Conservation (phyloP, 2,329 filamentous ascomycete species). For the Seiridium cupressi region DNA sequence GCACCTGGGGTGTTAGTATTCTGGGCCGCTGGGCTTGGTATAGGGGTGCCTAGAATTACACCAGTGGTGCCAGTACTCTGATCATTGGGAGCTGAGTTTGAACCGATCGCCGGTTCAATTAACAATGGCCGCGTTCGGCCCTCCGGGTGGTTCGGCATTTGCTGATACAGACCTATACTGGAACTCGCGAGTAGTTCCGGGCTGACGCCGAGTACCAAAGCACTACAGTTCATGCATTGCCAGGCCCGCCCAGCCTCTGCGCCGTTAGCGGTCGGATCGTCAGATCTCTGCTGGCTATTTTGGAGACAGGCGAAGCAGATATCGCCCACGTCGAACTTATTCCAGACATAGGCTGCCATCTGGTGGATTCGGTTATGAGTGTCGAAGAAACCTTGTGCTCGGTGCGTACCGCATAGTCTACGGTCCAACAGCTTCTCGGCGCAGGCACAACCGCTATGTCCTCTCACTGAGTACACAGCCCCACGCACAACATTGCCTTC, state of each 20-base stretch:
- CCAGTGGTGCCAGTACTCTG: too few relatives aligned
- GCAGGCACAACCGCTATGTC: slow-evolving; percentile 36
- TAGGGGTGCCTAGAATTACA: too few relatives aligned
- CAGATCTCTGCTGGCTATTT: not conserved
- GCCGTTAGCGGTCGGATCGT: not conserved
- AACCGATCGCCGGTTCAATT: too few relatives aligned
- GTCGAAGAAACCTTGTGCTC: slow-evolving; percentile 24
- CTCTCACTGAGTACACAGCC: slow-evolving; percentile 8
- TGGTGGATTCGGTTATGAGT: not conserved
- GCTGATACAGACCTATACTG: too few relatives aligned
- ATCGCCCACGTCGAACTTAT: not conserved
- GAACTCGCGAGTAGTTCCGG: not conserved
- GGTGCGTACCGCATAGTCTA: slow-evolving; percentile 33
- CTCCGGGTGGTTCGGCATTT: too few relatives aligned
- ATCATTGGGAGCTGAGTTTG: too few relatives aligned
- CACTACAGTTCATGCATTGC: not conserved
- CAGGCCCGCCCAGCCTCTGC: not conserved
- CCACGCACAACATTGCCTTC: not conserved
- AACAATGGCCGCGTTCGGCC: too few relatives aligned
- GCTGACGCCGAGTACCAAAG: not conserved
- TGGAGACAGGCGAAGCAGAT: not conserved
- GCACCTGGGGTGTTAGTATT: too few relatives aligned
- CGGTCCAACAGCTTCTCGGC: slow-evolving; percentile 30
- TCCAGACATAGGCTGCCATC: not conserved
- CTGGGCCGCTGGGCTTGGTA: too few relatives aligned